Evolutionary conservation across 257 asterid species (phyloP).

Genomic region (Linderniella brevidens): DNA sequence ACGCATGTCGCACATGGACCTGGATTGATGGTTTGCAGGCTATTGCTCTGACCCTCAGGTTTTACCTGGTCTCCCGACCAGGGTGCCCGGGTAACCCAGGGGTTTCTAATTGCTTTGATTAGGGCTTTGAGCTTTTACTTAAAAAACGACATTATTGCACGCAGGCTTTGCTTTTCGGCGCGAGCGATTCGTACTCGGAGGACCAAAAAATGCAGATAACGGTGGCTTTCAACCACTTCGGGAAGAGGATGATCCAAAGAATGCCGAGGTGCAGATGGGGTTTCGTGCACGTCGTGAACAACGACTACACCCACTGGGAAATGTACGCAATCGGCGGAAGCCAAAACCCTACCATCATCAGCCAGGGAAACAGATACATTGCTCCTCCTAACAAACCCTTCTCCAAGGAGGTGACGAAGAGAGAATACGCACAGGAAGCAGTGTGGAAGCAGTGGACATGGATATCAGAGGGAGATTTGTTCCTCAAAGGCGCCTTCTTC

Average conservation of each 20-base stretch:
- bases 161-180: slow-evolving; percentile 61
- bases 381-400: slow-evolving; percentile 34
- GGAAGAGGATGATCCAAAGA: slow-evolving; percentile 70
- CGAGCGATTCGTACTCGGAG: slow-evolving; percentile 25
- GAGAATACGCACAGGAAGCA: slow-evolving; percentile 29
- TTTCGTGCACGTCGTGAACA: slow-evolving; percentile 68
- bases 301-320: slow-evolving; percentile 86
- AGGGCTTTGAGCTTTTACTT: too few species aligned
- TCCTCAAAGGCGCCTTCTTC: slow-evolving; percentile 65
- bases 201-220: slow-evolving; percentile 69
- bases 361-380: slow-evolving; percentile 79
- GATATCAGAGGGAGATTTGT: slow-evolving; percentile 70
- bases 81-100: too few species aligned
- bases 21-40: too few species aligned
- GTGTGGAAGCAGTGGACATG: slow-evolving; percentile 70
- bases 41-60: too few species aligned
- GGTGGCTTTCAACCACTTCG: slow-evolving; percentile 77
- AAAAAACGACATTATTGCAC: too few species aligned
- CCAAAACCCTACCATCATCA: slow-evolving; percentile 48
- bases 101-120: too few species aligned
- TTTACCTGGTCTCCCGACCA: too few species aligned
- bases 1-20: too few species aligned
- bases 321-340: slow-evolving; percentile 98
- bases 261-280: slow-evolving; percentile 85
- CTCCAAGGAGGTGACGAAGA: slow-evolving; percentile 73